Percentiles rank a stretch among this genome's conserved stretches.
phyloP scores from a whole-genome alignment of 192 early-diverging fungal genomes.

The Jimgerdemannia lactiflua region DNA sequence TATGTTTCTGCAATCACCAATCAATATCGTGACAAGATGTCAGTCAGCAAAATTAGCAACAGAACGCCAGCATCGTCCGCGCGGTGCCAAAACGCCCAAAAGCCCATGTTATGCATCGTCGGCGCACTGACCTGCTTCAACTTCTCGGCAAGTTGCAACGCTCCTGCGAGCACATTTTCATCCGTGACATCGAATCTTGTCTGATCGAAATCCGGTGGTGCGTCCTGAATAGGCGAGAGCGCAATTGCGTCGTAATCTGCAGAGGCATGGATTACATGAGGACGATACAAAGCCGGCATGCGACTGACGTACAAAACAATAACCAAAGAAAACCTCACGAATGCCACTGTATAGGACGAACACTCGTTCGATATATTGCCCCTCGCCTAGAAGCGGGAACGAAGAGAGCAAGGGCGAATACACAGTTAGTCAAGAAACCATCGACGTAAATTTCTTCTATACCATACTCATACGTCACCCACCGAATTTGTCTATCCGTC shows the following conservation, averaged over 20 bases:
- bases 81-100: no score
- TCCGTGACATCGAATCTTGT: constrained; percentile 52
- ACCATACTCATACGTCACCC: constrained; percentile 6
- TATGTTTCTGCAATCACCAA: constrained; percentile 44
- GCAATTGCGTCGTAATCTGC: constrained; percentile 78
- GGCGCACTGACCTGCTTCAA: constrained; percentile 35
- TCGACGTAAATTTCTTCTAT: background rate
- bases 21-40: no score
- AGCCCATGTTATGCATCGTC: background rate
- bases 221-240: constrained; percentile 49
- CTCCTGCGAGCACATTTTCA: constrained; percentile 31
- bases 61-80: no score
- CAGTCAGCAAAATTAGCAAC: no score
- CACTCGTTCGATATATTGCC: constrained; percentile 46
- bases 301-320: background rate
- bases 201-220: constrained; percentile 69
- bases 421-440: background rate
- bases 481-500: constrained; percentile 74
- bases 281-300: background rate
- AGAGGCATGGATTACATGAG: background rate
- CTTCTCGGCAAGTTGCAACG: constrained; percentile 32
- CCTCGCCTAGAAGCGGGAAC: constrained; percentile 36
- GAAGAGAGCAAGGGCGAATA: background rate
- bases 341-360: constrained; percentile 44
- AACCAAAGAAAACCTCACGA: constrained; percentile 30